phyloP scores from a whole-genome alignment of 1,284 basidiomycete genomes.

The Hemileia vastatrix region DNA sequence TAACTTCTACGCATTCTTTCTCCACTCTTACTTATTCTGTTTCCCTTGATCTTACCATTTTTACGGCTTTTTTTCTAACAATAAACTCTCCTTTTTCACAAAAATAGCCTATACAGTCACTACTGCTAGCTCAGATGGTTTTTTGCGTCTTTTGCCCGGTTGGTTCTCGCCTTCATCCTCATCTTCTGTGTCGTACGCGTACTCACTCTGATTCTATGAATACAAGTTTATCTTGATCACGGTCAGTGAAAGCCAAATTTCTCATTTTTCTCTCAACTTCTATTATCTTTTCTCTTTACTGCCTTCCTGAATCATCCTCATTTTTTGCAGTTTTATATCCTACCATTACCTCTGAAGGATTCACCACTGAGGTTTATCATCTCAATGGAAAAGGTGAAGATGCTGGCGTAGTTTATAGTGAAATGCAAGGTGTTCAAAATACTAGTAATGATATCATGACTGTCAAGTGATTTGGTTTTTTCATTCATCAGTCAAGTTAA shows the following conservation, averaged over 20 bases:
- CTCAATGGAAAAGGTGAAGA: conserved; percentile 82
- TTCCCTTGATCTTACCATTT: background rate
- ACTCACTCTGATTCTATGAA: background rate
- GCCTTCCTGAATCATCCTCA: background rate
- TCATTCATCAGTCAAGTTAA: background rate
- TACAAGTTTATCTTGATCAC: conserved; percentile 79
- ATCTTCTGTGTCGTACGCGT: background rate
- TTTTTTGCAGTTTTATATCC: conserved; percentile 66
- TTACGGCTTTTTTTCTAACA: no score
- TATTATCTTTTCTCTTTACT: background rate
- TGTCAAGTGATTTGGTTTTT: conserved; percentile 52
- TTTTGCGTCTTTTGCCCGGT: conserved; percentile 76
- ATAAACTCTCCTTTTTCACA: no score
- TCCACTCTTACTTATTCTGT: conserved; percentile 50
- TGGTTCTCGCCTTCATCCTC: conserved; percentile 16
- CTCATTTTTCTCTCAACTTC: background rate
- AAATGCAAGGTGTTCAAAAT: conserved; percentile 98
- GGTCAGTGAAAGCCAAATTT: no score
- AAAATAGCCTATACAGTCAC: conserved; percentile 92
- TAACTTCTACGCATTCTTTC: conserved; percentile 13
- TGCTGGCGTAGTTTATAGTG: conserved; percentile 91
- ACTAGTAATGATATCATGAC: conserved; percentile 82
- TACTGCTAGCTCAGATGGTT: conserved; percentile 94
- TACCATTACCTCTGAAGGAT: conserved; percentile 81
- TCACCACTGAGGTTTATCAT: conserved; percentile 79